Base-by-base conservation (phyloP, 768 basidiomycete genomes). In the Lactifluus hygrophoroides region DNA sequence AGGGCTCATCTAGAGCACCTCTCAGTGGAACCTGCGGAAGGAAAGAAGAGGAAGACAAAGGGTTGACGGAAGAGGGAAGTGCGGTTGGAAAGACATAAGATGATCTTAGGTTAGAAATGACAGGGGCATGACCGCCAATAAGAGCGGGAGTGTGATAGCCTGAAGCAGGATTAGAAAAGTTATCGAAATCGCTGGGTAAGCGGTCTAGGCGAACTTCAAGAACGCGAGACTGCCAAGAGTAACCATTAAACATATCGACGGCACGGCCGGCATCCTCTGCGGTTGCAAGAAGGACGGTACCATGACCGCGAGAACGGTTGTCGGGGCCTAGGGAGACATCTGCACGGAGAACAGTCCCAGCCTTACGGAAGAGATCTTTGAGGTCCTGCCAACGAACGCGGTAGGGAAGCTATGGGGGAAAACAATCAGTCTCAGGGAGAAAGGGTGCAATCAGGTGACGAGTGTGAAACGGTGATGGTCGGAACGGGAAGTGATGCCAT, bases 311-410 rank as follows among this genome's bases (percentile, higher is more conserved):
- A 46, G 89, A 92, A 65, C 95, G 80, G 70, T 96, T 96, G 70
- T 93, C 91, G 2, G 90, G 88, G 4, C 90, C 76, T 6, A 80
- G 68, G 19, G 73, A 72, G 60, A 79, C 77, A 62, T 78, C 75
- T 8, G 82, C 81, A 23, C 82, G 71, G 3, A 85, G 69, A 42
- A 73, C 71, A 1, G 72, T 96, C 42, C 96, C 96, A 6, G 95
- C 90, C 64, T 90, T 88, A 37, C 95, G 84, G 72, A 99, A 97
- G 52, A 99, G 82, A 70, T 99, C 95, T 66, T 99, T 98, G 62
- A 99, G 81, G 75, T 99, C 96, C 75, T 99, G 96, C 96, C 96
- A 99, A 55, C 96, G 84, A 38, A 97, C 94, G 60, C 95, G 80
- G 72, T 95, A 98, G 0, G 96, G 96, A 25, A 99, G 82, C 93